A percentile compares a stretch with the other conserved stretches of the same genome.
phyloP scores from a whole-genome alignment of 768 basidiomycete species.

The Udeniomyces megalosporus region DNA sequence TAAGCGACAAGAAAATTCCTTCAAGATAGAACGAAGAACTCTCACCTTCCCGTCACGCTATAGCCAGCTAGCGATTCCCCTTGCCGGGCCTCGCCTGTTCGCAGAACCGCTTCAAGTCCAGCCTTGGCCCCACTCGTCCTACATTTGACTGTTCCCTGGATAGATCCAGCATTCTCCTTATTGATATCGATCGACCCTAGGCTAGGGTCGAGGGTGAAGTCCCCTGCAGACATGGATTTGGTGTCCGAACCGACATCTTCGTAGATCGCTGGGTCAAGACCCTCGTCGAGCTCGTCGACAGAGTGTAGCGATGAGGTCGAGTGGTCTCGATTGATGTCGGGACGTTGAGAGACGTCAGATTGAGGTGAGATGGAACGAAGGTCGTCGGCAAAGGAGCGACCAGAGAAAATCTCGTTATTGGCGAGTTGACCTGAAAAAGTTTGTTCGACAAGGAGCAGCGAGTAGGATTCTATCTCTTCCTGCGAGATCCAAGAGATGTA shows the following conservation, averaged over 20 bases:
- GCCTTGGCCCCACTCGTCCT: too few relatives aligned
- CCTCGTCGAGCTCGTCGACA: neutral
- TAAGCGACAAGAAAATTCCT: too few relatives aligned
- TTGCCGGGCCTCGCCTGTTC: neutral
- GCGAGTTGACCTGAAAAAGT: slow-evolving; percentile 55
- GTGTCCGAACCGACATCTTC: neutral
- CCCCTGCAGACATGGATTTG: neutral
- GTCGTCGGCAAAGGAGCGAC: neutral
- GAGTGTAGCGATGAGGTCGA: neutral
- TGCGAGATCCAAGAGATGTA: slow-evolving; percentile 11
- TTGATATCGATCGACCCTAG: too few relatives aligned
- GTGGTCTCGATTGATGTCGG: neutral
- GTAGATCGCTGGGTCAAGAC: neutral
- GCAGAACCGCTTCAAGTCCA: too few relatives aligned
- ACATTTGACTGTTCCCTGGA: too few relatives aligned
- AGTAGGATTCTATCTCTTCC: slow-evolving; percentile 95
- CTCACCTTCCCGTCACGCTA: neutral
- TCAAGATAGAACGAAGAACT: too few relatives aligned
- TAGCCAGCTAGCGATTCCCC: neutral
- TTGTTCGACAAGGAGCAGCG: slow-evolving; percentile 78
- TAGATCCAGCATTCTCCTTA: too few relatives aligned
- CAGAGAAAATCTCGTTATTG: slow-evolving; percentile 1
- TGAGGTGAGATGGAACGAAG: neutral
- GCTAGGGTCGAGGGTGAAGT: neutral
- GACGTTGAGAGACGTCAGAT: neutral